Percentiles rank a stretch among this genome's conserved stretches.
Evolutionary conservation across 2,329 filamentous ascomycete species (phyloP).

Genomic region (Zymoseptoria ardabiliae): DNA sequence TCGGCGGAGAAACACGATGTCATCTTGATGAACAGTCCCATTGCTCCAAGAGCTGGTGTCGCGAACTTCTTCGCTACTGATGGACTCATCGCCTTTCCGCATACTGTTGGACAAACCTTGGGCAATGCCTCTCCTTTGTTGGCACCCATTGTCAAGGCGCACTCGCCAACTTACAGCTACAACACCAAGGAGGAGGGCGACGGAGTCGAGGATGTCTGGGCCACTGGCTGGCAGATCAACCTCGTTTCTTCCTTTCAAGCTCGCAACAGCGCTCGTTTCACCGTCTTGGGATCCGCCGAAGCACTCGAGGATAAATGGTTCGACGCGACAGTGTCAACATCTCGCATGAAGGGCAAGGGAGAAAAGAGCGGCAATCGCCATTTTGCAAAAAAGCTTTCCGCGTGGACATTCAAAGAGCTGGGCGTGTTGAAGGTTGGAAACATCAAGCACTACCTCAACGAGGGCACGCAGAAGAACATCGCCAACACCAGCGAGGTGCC

Average conservation of each 20-base stretch:
- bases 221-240: constrained; percentile 72
- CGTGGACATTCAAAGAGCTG: constrained; percentile 93
- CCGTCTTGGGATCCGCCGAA: constrained; percentile 77
- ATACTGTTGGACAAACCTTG: constrained; percentile 71
- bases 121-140: constrained; percentile 69
- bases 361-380: constrained; percentile 69
- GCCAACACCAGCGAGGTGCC: constrained; percentile 35
- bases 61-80: constrained; percentile 70
- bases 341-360: constrained; percentile 44
- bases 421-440: constrained; percentile 80
- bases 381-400: constrained; percentile 77
- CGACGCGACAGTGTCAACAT: constrained; percentile 62
- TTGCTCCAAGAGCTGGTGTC: constrained; percentile 57
- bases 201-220: constrained; percentile 72
- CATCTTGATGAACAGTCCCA: constrained; percentile 66
- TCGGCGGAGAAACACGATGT: constrained; percentile 83
- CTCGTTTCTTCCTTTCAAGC: constrained; percentile 82
- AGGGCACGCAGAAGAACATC: constrained; percentile 42
- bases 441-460: constrained; percentile 65
- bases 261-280: constrained; percentile 85
- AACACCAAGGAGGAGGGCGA: constrained; percentile 77
- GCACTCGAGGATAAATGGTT: constrained; percentile 87
- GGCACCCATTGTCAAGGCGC: constrained; percentile 73
- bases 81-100: constrained; percentile 71
- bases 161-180: constrained; percentile 83